A percentile compares a stretch with the other conserved stretches of the same genome.
Conservation (phyloP, 805 yeast species). For the Pachysolen tannophilus region DNA sequence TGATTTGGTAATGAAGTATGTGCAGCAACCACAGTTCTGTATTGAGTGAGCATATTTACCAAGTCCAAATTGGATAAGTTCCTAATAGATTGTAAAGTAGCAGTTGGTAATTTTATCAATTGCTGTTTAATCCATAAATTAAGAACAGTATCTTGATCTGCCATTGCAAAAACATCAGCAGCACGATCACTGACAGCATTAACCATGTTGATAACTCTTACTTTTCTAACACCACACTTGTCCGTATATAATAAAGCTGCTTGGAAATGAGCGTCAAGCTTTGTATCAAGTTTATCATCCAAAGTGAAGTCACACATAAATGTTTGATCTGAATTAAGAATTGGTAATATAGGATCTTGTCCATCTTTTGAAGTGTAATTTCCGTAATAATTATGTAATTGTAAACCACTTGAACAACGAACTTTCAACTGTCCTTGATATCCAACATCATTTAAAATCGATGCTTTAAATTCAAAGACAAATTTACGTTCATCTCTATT, state of each 20-base stretch:
- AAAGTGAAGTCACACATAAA: constrained; percentile 66
- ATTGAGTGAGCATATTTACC: constrained; percentile 49
- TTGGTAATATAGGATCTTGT: constrained; percentile 64
- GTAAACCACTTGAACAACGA: constrained; percentile 83
- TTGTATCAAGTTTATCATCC: constrained; percentile 66
- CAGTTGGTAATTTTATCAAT: constrained; percentile 28
- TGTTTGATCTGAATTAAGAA: constrained; percentile 52
- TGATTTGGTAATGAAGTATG: constrained; percentile 45
- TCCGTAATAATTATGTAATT: constrained; percentile 70
- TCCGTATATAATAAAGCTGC: constrained; percentile 84
- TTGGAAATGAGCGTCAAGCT: constrained; percentile 82
- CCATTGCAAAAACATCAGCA: constrained; percentile 67
- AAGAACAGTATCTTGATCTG: constrained; percentile 64
- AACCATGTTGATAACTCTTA: constrained; percentile 80
- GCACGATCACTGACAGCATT: constrained; percentile 72
- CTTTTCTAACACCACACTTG: constrained; percentile 64
- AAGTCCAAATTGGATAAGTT: constrained; percentile 30
- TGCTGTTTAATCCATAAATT: constrained; percentile 47
- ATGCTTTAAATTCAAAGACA: constrained; percentile 48
- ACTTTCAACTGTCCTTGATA: constrained; percentile 78
- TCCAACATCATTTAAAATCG: constrained; percentile 48
- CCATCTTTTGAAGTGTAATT: constrained; percentile 32
- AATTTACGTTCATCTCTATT: constrained; percentile 65
- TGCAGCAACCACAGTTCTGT: constrained; percentile 38
- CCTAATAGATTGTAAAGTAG: constrained; percentile 25